A percentile compares a stretch with the other conserved stretches of the same genome.
Evolutionary conservation across 1,284 basidiomycete genomes (phyloP).

Genomic region (Termitomyces sp.): DNA sequence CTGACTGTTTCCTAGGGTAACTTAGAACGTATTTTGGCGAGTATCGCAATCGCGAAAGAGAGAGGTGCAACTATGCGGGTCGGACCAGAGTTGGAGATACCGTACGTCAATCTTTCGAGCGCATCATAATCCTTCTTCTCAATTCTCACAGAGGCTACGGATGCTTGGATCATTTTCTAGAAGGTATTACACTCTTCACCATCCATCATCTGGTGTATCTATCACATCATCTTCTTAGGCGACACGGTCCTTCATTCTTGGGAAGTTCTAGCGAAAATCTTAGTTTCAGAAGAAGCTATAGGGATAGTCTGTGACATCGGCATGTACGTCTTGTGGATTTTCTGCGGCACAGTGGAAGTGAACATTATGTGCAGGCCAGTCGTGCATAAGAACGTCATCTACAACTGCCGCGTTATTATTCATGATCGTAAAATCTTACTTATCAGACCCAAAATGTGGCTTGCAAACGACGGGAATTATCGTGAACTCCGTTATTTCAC

Average conservation of each 20-base stretch:
- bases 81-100: slow-evolving; percentile 98
- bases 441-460: slow-evolving; percentile 99
- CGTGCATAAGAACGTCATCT: slow-evolving; percentile 94
- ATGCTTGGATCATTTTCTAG: slow-evolving; percentile 90
- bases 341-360: background rate
- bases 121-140: background rate
- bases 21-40: slow-evolving; percentile 84
- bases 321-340: slow-evolving; percentile 56
- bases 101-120: slow-evolving; percentile 46
- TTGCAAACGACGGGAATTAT: slow-evolving; percentile 98
- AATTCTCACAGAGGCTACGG: slow-evolving; percentile 73
- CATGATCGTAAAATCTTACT: slow-evolving; percentile 83
- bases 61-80: slow-evolving; percentile 90
- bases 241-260: slow-evolving; percentile 95
- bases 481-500: slow-evolving; percentile 95
- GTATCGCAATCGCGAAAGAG: slow-evolving; percentile 84
- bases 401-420: slow-evolving; percentile 93
- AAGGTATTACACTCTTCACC: slow-evolving; percentile 45
- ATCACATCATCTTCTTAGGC: slow-evolving; percentile 44
- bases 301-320: slow-evolving; percentile 92
- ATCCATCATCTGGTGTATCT: background rate
- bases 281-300: slow-evolving; percentile 70
- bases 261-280: slow-evolving; percentile 87
- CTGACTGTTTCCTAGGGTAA: slow-evolving; percentile 69
- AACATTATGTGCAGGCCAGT: slow-evolving; percentile 66